Evolutionary conservation across 2,329 filamentous ascomycete genomes (phyloP).

Genomic region (Magnaporthiopsis rhizophila): DNA sequence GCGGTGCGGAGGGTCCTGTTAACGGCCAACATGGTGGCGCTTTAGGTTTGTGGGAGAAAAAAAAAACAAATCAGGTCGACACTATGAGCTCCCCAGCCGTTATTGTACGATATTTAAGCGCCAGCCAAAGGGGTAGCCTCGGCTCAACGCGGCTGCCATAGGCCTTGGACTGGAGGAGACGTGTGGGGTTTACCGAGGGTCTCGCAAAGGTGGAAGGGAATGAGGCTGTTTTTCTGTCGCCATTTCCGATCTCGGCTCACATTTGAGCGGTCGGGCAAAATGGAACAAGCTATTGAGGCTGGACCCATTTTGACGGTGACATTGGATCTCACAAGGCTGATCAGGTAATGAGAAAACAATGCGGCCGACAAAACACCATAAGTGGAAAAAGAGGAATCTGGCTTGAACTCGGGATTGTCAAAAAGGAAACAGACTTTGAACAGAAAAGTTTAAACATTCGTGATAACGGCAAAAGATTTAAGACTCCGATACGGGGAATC

Average conservation of each 20-base stretch:
- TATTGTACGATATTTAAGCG: background rate
- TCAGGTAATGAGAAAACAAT: background rate
- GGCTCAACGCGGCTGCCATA: background rate
- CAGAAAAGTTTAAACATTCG: too few relatives aligned
- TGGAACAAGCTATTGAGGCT: background rate
- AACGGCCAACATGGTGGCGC: constrained; percentile 6
- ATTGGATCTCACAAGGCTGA: background rate
- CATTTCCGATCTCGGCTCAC: background rate
- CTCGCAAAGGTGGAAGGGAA: background rate
- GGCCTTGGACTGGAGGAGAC: background rate
- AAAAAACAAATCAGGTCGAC: background rate
- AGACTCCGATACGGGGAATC: constrained; percentile 9
- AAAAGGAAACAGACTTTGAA: too few relatives aligned
- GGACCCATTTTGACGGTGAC: background rate
- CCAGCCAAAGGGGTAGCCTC: background rate
- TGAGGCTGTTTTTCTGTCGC: background rate
- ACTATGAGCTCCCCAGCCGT: background rate
- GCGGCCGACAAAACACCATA: background rate
- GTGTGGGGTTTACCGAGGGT: background rate
- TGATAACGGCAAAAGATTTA: too few relatives aligned
- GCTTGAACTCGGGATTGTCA: too few relatives aligned
- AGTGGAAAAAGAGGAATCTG: too few relatives aligned
- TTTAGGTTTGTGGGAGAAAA: background rate
- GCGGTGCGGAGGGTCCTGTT: constrained; percentile 7
- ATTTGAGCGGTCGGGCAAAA: background rate